These are phyloP conservation scores for Mortierella sp. DNA, from an alignment of 371 early-diverging fungal species.

Conservation along the genomic window DNA sequence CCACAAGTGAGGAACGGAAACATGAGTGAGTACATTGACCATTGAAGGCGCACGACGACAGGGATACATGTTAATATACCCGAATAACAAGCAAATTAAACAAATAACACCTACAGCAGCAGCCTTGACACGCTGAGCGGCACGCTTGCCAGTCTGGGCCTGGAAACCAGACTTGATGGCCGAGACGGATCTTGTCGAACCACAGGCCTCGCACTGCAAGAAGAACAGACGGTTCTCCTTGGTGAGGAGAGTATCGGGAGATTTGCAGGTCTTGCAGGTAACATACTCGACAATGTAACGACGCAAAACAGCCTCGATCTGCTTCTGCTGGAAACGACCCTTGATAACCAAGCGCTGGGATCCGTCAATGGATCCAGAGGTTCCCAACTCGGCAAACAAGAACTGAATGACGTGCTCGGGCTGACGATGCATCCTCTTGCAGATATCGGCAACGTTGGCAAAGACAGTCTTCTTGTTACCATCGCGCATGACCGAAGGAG, in stretches of 20 bases:
- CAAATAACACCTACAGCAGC: slow-evolving; percentile 39
- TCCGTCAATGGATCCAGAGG: slow-evolving; percentile 97
- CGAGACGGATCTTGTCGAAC: slow-evolving; percentile 96
- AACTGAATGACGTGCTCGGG: slow-evolving; percentile 98
- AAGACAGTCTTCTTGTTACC: slow-evolving; percentile 97
- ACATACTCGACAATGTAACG: slow-evolving; percentile 99
- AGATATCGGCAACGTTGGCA: slow-evolving; percentile 95
- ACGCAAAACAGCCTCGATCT: slow-evolving; percentile 98
- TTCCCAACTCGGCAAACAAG: slow-evolving; percentile 99
- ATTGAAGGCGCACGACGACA: neutral
- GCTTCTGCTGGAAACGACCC: slow-evolving; percentile 99
- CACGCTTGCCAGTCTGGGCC: slow-evolving; percentile 86
- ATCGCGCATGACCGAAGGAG: slow-evolving; percentile 94
- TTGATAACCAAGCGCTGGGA: slow-evolving; percentile 96
- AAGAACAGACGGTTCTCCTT: slow-evolving; percentile 99
- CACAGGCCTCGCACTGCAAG: slow-evolving; percentile 99
- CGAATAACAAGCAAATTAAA: neutral
- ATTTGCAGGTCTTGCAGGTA: slow-evolving; percentile 99
- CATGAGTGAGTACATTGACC: neutral
- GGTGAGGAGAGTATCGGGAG: slow-evolving; percentile 94
- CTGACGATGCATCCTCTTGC: slow-evolving; percentile 95
- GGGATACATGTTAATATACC: neutral
- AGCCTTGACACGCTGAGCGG: slow-evolving; percentile 60
- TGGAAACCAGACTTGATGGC: slow-evolving; percentile 99
- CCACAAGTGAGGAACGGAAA: neutral